Conservation (phyloP, 1,284 basidiomycete species). For the Tilletia indica region DNA sequence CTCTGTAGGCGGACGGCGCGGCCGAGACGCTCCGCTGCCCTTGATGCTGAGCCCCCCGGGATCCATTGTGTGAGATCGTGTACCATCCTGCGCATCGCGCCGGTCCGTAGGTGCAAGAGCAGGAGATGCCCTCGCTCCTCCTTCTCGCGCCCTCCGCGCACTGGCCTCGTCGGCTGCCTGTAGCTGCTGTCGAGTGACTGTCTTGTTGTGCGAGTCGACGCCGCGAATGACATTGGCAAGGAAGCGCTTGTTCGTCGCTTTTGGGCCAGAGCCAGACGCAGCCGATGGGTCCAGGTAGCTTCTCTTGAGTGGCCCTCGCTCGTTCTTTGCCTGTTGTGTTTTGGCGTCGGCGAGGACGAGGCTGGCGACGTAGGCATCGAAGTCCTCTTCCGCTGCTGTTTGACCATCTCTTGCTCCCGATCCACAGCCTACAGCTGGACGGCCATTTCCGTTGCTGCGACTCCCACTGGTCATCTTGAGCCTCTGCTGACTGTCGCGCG, state of each 20-base stretch:
- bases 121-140: background rate
- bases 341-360: constrained; percentile 29
- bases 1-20: background rate
- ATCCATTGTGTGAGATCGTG: background rate
- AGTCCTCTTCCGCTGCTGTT: constrained; percentile 18
- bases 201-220: constrained; percentile 43
- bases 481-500: no score
- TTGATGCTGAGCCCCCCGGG: background rate
- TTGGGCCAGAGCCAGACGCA: background rate
- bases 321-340: constrained; percentile 8
- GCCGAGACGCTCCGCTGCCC: background rate
- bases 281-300: constrained; percentile 18
- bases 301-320: background rate
- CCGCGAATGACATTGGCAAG: constrained; percentile 35
- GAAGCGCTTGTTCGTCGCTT: constrained; percentile 41
- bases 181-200: constrained; percentile 25
- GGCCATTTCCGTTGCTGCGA: no score
- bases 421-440: no score
- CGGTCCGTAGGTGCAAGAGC: background rate
- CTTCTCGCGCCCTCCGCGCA: background rate
- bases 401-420: no score
- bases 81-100: background rate
- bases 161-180: constrained; percentile 17
- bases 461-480: no score
- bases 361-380: constrained; percentile 36